These are phyloP conservation scores for Hyphopichia homilentoma DNA, from an alignment of 805 yeast species.

Conservation along the genomic window DNA sequence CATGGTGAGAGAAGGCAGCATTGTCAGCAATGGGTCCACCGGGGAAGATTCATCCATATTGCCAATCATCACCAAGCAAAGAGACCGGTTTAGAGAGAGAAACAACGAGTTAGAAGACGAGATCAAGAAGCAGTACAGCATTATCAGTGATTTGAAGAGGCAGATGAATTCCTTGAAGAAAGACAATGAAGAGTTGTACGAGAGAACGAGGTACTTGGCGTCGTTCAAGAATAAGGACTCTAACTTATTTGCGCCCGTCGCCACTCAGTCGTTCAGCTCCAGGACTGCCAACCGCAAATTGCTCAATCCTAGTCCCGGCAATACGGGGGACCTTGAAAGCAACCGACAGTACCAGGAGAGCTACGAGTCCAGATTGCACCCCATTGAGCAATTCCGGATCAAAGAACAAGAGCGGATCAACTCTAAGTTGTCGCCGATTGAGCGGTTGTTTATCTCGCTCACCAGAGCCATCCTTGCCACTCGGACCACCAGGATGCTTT, in stretches of 20 bases:
- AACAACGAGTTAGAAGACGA: slow-evolving; percentile 84
- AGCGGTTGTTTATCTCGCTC: slow-evolving; percentile 68
- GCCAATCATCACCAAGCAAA: slow-evolving; percentile 88
- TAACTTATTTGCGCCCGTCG: slow-evolving; percentile 1
- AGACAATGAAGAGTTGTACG: slow-evolving; percentile 79
- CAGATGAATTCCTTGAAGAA: slow-evolving; percentile 61
- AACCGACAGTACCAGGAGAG: slow-evolving; percentile 48
- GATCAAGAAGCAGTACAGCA: slow-evolving; percentile 51
- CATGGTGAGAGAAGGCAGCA: slow-evolving; percentile 26
- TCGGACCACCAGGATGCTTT: slow-evolving; percentile 64
- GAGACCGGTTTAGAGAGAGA: slow-evolving; percentile 86
- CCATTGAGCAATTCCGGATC: slow-evolving; percentile 77
- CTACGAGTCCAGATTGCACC: slow-evolving; percentile 78
- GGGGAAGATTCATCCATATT: slow-evolving; percentile 50
- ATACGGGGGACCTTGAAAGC: slow-evolving; percentile 46
- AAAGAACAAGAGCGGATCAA: slow-evolving; percentile 73
- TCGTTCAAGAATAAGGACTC: slow-evolving; percentile 36
- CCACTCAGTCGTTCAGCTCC: slow-evolving; percentile 8
- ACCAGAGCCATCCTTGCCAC: slow-evolving; percentile 76
- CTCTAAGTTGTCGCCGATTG: slow-evolving; percentile 70
- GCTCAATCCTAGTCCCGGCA: slow-evolving; percentile 29
- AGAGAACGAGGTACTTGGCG: slow-evolving; percentile 65
- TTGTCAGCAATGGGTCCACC: slow-evolving; percentile 33
- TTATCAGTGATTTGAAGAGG: slow-evolving; percentile 57
- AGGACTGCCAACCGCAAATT: slow-evolving; percentile 13